These are phyloP conservation scores for Backusella luteola DNA, from an alignment of 192 early-diverging fungal genomes.

Conservation along the genomic window DNA sequence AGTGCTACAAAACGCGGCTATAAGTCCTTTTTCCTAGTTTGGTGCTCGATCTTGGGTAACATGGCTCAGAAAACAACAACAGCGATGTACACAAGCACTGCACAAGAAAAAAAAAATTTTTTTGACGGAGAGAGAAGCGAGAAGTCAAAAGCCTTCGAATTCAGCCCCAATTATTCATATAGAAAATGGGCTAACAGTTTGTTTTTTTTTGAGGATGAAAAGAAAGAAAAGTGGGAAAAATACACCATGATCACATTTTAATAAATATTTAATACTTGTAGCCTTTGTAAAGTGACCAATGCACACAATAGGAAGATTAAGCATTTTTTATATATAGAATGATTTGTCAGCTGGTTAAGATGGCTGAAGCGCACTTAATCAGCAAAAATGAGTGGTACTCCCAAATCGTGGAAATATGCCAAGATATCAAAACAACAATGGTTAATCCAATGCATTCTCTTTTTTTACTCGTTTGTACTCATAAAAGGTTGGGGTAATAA, in stretches of 20 bases:
- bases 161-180: background rate
- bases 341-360: background rate
- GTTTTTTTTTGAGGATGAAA: background rate
- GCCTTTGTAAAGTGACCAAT: background rate
- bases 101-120: background rate
- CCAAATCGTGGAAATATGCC: too few relatives aligned
- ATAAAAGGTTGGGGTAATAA: too few relatives aligned
- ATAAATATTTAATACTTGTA: background rate
- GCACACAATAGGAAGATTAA: background rate
- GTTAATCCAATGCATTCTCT: too few relatives aligned
- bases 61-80: background rate
- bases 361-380: background rate
- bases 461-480: too few relatives aligned
- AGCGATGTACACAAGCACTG: background rate
- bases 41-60: conserved; percentile 1
- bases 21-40: conserved; percentile 1
- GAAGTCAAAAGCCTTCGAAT: background rate
- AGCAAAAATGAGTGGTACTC: background rate
- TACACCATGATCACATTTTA: background rate
- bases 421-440: too few relatives aligned
- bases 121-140: background rate
- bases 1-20: conserved; percentile 2
- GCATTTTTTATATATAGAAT: background rate
- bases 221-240: background rate
- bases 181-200: background rate